Percentiles rank a stretch among this genome's conserved stretches.
Conservation (phyloP, 371 early-diverging fungal genomes). For the Parasitella parasitica region DNA sequence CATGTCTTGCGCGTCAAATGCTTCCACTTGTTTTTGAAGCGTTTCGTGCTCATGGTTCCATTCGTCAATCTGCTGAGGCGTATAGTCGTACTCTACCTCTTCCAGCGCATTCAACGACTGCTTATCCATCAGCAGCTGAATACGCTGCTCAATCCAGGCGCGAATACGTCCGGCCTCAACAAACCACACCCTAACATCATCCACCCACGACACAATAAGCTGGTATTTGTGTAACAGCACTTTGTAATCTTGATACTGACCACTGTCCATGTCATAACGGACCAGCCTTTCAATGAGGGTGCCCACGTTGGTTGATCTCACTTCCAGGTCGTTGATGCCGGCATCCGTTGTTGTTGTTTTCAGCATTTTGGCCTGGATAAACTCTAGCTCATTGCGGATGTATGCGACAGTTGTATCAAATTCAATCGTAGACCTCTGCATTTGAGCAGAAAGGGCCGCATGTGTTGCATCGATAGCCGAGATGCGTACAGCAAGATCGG, state of each 20-base stretch:
- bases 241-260: constrained; percentile 1
- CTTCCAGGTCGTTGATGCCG: constrained; percentile 38
- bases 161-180: constrained; percentile 49
- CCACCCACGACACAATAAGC: constrained; percentile 43
- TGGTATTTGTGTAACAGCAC: constrained; percentile 32
- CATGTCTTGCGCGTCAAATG: constrained; percentile 51
- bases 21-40: constrained; percentile 15
- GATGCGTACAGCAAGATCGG: constrained; percentile 16
- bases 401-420: constrained; percentile 4
- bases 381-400: constrained; percentile 51
- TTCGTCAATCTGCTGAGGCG: constrained; percentile 25
- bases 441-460: constrained; percentile 26
- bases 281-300: constrained; percentile 12
- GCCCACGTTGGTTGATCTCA: constrained; percentile 23
- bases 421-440: constrained; percentile 10
- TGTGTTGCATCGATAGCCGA: constrained; percentile 32
- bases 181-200: constrained; percentile 54
- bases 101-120: constrained; percentile 23
- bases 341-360: constrained; percentile 40
- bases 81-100: constrained; percentile 25
- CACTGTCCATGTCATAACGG: background rate
- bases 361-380: constrained; percentile 49
- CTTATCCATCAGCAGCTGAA: constrained; percentile 22
- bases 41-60: constrained; percentile 22
- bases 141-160: constrained; percentile 46